A percentile compares a stretch with the other conserved stretches of the same genome.
Evolutionary conservation across 2,329 filamentous ascomycete species (phyloP).

Genomic region (Nemania sp.): DNA sequence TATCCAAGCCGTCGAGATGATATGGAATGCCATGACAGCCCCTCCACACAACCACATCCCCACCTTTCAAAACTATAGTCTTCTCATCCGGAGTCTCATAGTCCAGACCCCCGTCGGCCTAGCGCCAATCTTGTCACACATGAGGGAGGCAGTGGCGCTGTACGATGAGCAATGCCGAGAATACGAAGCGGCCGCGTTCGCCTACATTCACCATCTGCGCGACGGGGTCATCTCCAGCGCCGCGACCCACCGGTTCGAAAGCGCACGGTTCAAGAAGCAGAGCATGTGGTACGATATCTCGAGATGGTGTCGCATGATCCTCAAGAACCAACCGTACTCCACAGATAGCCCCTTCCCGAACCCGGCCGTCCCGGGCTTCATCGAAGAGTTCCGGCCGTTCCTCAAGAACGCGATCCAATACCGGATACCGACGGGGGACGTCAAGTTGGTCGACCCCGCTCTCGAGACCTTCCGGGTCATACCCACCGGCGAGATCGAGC

Average conservation of each 20-base stretch:
- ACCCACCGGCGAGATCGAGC: conserved; percentile 11
- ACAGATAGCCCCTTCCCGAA: conserved; percentile 15
- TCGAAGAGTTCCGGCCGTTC: conserved; percentile 55
- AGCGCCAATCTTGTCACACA: conserved; percentile 30
- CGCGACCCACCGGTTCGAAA: conserved; percentile 31
- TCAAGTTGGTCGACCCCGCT: conserved; percentile 43
- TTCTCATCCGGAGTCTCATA: conserved; percentile 53
- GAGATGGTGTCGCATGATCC: conserved; percentile 35
- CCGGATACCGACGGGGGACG: conserved; percentile 44
- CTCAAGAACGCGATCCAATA: conserved; percentile 47
- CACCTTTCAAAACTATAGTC: conserved; percentile 57
- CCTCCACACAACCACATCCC: conserved; percentile 61
- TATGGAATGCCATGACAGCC: conserved; percentile 65
- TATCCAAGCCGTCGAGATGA: conserved; percentile 49
- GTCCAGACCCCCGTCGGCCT: conserved; percentile 12
- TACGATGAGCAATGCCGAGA: conserved; percentile 38
- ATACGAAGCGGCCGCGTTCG: conserved; percentile 33
- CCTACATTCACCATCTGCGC: conserved; percentile 34
- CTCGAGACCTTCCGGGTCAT: conserved; percentile 14
- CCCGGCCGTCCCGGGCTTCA: conserved; percentile 46
- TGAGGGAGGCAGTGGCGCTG: conserved; percentile 36
- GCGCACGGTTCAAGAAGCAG: conserved; percentile 38
- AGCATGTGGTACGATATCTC: conserved; percentile 42
- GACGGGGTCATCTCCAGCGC: conserved; percentile 30
- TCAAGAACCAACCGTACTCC: conserved; percentile 19